phyloP scores from a whole-genome alignment of 2,329 filamentous ascomycete genomes.

The Colletotrichum godetiae region DNA sequence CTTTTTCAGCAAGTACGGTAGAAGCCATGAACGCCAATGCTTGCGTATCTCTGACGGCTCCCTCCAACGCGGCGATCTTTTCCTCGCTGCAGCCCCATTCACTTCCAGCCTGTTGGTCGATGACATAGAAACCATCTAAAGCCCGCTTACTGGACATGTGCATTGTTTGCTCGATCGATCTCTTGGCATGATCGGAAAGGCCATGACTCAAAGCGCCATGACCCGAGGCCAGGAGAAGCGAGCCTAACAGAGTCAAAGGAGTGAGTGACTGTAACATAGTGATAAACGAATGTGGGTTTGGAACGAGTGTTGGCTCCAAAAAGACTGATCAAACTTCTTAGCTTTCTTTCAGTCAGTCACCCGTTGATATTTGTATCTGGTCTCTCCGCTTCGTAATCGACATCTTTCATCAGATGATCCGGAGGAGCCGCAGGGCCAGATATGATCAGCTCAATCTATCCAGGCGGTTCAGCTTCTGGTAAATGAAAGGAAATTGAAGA shows the following conservation, averaged over 20 bases:
- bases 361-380: not conserved
- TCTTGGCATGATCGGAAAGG: not conserved
- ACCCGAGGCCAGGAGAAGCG: not conserved
- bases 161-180: not conserved
- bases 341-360: not conserved
- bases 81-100: not conserved
- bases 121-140: constrained; percentile 5
- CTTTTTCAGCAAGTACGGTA: not conserved
- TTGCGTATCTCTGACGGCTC: not conserved
- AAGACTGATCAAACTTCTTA: not conserved
- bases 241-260: not conserved
- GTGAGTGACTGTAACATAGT: not conserved
- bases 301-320: not conserved
- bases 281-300: not conserved
- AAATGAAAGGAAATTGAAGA: not conserved
- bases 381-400: not conserved
- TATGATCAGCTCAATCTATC: not conserved
- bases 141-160: not conserved
- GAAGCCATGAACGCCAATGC: constrained; percentile 1
- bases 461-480: not conserved
- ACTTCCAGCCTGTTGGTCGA: not conserved
- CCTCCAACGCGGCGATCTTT: not conserved
- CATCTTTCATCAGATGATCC: not conserved
- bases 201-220: not conserved
- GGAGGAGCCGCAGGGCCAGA: not conserved